These are phyloP conservation scores for Aegilops umbellulata DNA, from an alignment of 176 grass and related monocot genomes.

Conservation along the genomic window DNA sequence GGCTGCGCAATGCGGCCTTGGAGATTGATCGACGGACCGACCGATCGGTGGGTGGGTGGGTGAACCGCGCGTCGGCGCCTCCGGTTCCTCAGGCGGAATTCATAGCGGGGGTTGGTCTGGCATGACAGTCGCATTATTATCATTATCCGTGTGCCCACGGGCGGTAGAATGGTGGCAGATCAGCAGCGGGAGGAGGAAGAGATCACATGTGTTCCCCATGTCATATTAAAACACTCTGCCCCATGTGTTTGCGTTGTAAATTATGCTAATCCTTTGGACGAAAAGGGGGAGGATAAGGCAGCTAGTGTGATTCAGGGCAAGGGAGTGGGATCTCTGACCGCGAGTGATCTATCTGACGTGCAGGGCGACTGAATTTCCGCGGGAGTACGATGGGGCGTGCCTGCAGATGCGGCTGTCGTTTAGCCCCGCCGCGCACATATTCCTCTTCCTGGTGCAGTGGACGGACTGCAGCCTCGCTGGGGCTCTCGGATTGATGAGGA, in stretches of 20 bases:
- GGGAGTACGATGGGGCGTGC: constrained; percentile 76
- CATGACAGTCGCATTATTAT: not conserved
- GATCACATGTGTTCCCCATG: constrained; percentile 24
- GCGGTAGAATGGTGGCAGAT: constrained; percentile 8
- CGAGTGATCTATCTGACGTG: constrained; percentile 26
- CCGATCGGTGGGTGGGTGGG: not conserved
- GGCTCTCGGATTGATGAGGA: constrained; percentile 69
- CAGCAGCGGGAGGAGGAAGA: not conserved
- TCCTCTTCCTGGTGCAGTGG: constrained; percentile 86
- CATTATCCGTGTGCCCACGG: constrained; percentile 1
- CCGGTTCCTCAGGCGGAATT: constrained; percentile 1
- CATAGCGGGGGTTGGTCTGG: not conserved
- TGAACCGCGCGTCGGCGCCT: not conserved
- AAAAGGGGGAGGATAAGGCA: not conserved
- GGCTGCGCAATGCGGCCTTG: constrained; percentile 6
- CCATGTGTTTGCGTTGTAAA: constrained; percentile 24
- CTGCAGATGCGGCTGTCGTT: constrained; percentile 81
- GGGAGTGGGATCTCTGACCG: not conserved
- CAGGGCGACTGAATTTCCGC: constrained; percentile 76
- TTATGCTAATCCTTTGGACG: not conserved
- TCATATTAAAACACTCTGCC: constrained; percentile 2
- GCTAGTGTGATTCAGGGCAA: not conserved
- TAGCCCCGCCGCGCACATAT: constrained; percentile 68
- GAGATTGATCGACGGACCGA: not conserved
- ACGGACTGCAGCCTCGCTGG: constrained; percentile 70